Conservation (phyloP, 2,329 filamentous ascomycete genomes). For the Aspergillus pseudoterreus region DNA sequence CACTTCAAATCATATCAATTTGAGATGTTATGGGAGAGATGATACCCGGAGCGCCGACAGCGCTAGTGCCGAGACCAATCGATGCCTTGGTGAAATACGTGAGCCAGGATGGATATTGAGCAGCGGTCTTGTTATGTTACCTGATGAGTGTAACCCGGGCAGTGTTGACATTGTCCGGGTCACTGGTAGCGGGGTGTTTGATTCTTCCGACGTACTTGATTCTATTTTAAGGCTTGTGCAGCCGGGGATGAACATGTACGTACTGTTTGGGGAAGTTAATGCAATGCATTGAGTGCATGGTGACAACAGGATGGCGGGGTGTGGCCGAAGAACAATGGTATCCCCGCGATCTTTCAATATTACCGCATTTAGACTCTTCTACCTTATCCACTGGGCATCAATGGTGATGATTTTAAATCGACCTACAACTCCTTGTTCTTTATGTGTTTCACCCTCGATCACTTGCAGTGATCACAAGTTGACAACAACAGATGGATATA, state of each 20-base stretch:
- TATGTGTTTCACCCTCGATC: no score
- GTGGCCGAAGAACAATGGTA: conserved; percentile 18
- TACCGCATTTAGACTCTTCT: conserved; percentile 14
- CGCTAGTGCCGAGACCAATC: background rate
- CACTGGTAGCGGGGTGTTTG: background rate
- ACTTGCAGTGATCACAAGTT: no score
- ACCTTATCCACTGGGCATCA: no score
- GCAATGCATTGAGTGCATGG: background rate
- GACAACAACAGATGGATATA: background rate
- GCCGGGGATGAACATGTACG: background rate
- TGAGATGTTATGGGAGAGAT: background rate
- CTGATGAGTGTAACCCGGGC: background rate
- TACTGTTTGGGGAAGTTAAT: background rate
- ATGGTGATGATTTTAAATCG: no score
- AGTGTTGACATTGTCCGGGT: background rate
- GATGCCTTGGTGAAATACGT: background rate
- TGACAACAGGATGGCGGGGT: conserved; percentile 1
- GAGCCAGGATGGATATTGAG: background rate
- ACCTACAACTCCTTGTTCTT: no score
- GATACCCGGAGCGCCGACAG: background rate
- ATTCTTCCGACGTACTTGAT: background rate
- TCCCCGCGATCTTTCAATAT: conserved; percentile 17
- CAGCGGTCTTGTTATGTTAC: background rate
- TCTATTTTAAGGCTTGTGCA: background rate
- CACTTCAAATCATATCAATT: background rate